Percentiles rank a stretch among this genome's conserved stretches.
Conservation (phyloP, 2,329 filamentous ascomycete species). For the Pyrenochaeta sp. region DNA sequence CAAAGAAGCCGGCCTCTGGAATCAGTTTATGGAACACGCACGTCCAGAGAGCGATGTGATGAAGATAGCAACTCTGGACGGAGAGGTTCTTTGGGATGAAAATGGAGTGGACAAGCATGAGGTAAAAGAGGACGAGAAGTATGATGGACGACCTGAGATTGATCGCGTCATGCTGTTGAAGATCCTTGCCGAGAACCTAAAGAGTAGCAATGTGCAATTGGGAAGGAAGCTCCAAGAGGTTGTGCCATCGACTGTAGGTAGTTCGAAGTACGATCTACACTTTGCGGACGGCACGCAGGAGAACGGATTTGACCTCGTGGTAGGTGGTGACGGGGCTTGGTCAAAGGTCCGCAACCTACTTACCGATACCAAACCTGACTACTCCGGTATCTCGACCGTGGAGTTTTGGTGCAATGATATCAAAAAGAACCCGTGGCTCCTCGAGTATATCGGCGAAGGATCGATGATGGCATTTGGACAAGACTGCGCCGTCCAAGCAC, state of each 20-base stretch:
- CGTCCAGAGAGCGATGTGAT: constrained; percentile 63
- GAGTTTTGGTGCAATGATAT: constrained; percentile 57
- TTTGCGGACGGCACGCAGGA: constrained; percentile 45
- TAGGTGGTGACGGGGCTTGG: constrained; percentile 61
- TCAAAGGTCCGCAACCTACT: constrained; percentile 47
- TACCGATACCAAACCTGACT: constrained; percentile 53
- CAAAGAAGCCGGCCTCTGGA: constrained; percentile 59
- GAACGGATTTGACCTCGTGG: constrained; percentile 54
- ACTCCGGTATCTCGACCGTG: constrained; percentile 57
- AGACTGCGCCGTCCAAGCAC: constrained; percentile 52
- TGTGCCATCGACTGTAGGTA: constrained; percentile 10
- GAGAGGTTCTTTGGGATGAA: constrained; percentile 42
- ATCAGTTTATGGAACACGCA: constrained; percentile 60
- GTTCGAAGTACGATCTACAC: constrained; percentile 29
- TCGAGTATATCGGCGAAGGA: constrained; percentile 55
- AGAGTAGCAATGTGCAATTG: constrained; percentile 49
- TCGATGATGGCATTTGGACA: constrained; percentile 44
- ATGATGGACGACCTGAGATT: constrained; percentile 56
- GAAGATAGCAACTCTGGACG: constrained; percentile 54
- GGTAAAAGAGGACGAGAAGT: constrained; percentile 39
- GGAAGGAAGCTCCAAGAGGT: constrained; percentile 50
- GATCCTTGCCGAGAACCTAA: constrained; percentile 55
- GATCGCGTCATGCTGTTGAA: constrained; percentile 53
- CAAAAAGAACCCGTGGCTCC: constrained; percentile 53
- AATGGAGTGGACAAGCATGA: constrained; percentile 49